Evolutionary conservation across 2,329 filamentous ascomycete genomes (phyloP), one percentile per base, ranked within the genome.

Genomic region (Pseudogymnoascus sp.): DNA sequence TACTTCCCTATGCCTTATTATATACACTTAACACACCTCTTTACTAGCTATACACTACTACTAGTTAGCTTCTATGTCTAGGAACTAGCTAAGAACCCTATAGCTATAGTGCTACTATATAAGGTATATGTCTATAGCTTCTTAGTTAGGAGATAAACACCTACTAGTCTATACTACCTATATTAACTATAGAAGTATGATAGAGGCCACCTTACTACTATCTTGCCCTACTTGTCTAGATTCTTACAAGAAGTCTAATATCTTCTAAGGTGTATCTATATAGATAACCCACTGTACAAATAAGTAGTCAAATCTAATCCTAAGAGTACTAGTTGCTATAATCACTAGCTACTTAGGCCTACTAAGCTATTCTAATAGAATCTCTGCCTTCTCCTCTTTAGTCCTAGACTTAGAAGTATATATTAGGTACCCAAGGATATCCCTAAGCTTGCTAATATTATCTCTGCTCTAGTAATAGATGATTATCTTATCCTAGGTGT

Each of bases 111-210:
- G 58, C 40, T 61, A 2, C 29, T 64, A 10, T 2, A 27, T 60
- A 1, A 65, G 21, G 42, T 64, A 67, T 3, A 62, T 35, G 15
- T 65, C 18, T n/a, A 65, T 65, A 5, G 65, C 60, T 36, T 62
- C 58, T 13, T 55, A 3, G 42, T 67, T 59, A 5, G 55, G 5
- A 18, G 37, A 27, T 13, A 62, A 15, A 12, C 33, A 21, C 31
- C 12, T 13, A 10, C 63, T 39, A 8, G 37, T 9, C n/a, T 52
- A n/a, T 4, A 9, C 52, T 33, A 55, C 58, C 36, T 15, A 66
- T 4, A 4, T 42, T 2, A 18, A 9, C 35, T n/a, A 9, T 1
- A 66, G 39, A 10, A 66, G 21, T 9, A 62, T 33, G 60, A 66
- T 63, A n/a, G 60, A 66, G 29, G 25, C 60, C 25, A 61, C 59